Percentiles rank a stretch among this genome's conserved stretches.
Evolutionary conservation across 139 green algal genomes (phyloP).

Genomic region (Chlamydomonas incerta): DNA sequence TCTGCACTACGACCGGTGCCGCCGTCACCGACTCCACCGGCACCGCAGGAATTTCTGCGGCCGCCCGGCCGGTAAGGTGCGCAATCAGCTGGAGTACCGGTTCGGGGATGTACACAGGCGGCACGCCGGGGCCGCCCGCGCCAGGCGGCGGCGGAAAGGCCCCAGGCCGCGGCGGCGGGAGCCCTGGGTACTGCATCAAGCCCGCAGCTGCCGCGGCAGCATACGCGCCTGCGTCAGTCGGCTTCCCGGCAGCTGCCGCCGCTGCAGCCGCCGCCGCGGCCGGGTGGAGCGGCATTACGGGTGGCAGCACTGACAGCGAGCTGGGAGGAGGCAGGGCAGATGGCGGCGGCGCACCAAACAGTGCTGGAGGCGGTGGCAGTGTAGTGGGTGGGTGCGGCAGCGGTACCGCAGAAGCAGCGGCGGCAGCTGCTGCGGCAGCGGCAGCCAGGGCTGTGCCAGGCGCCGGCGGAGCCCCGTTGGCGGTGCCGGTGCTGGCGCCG

Average conservation of each 20-base stretch:
- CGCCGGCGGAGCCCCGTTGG: too few species aligned
- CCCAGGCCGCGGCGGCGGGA: neutral
- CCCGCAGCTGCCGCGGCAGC: too few species aligned
- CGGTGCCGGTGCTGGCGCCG: neutral
- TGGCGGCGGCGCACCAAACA: neutral
- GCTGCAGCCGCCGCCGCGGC: too few species aligned
- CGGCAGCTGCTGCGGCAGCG: too few species aligned
- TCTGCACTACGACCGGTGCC: neutral
- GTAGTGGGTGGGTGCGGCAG: too few species aligned
- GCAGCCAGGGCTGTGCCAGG: too few species aligned
- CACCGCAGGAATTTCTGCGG: constrained; percentile 6
- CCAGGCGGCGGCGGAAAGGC: neutral
- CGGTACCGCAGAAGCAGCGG: too few species aligned
- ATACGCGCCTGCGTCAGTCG: neutral
- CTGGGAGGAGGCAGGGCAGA: neutral
- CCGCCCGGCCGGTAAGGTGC: constrained; percentile 4
- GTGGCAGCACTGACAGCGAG: neutral
- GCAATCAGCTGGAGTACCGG: constrained; percentile 47
- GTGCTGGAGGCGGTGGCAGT: too few species aligned
- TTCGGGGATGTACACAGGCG: constrained; percentile 29
- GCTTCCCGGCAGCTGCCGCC: neutral
- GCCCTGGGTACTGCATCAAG: neutral
- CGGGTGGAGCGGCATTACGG: neutral
- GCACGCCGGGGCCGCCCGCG: neutral
- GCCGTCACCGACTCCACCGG: neutral